Percentiles rank a stretch among this genome's conserved stretches.
These are phyloP conservation scores for Fusarium sp. DNA, from an alignment of 2,329 filamentous ascomycete species.

Conservation along the genomic window DNA sequence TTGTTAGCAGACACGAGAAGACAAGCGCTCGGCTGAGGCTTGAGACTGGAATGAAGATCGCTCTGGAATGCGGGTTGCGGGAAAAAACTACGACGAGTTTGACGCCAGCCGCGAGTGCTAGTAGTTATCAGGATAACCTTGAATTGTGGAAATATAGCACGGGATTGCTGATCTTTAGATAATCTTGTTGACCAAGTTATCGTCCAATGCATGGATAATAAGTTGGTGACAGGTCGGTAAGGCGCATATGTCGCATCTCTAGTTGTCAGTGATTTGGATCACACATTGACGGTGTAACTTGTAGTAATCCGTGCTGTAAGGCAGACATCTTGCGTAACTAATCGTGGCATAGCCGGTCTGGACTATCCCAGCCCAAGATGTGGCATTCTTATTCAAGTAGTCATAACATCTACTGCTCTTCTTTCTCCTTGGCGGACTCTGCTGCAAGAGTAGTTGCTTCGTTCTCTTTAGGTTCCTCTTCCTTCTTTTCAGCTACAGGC, in stretches of 20 bases:
- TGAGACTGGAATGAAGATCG: slow-evolving; percentile 18
- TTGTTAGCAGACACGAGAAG: not conserved
- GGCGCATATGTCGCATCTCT: not conserved
- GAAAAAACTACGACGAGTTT: slow-evolving; percentile 16
- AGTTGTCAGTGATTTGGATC: not conserved
- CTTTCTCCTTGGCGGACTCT: slow-evolving; percentile 41
- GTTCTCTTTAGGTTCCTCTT: slow-evolving; percentile 30
- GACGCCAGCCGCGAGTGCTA: slow-evolving; percentile 16
- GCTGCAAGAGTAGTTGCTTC: slow-evolving; percentile 25
- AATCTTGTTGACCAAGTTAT: not conserved
- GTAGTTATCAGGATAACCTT: slow-evolving; percentile 2
- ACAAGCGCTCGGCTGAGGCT: slow-evolving; percentile 9
- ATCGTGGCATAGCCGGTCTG: slow-evolving; percentile 24
- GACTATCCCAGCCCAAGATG: slow-evolving; percentile 10
- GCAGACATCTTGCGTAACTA: slow-evolving; percentile 25
- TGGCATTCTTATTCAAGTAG: slow-evolving; percentile 10
- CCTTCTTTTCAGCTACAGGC: slow-evolving; percentile 27
- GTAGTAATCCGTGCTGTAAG: slow-evolving; percentile 5
- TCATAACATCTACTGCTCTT: slow-evolving; percentile 35
- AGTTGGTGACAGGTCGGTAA: not conserved
- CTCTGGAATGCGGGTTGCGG: slow-evolving; percentile 31
- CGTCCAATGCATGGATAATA: not conserved
- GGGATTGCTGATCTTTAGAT: not conserved
- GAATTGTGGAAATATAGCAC: slow-evolving; percentile 5
- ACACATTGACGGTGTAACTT: not conserved